Percentiles rank a stretch among this genome's conserved stretches.
Evolutionary conservation across 2,329 filamentous ascomycete species (phyloP).

Genomic region (Penicillium sp.): DNA sequence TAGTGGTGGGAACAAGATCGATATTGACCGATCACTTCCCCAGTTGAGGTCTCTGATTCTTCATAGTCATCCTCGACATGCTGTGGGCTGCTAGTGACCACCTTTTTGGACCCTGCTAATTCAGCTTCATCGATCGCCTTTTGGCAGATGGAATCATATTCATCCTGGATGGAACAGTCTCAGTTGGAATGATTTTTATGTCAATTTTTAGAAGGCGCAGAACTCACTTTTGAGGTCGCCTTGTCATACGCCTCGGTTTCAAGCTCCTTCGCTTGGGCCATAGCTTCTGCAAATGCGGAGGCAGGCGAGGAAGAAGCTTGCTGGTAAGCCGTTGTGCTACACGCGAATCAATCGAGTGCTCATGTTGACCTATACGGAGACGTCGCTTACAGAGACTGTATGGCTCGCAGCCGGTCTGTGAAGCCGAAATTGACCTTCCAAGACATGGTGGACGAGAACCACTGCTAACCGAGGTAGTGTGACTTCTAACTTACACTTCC

Average conservation of each 20-base stretch:
- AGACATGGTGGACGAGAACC: conserved; percentile 12
- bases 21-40: conserved; percentile 55
- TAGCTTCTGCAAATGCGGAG: conserved; percentile 49
- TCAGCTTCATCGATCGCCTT: conserved; percentile 39
- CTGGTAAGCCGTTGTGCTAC: conserved; percentile 53
- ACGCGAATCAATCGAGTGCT: conserved; percentile 15
- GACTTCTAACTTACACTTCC: background rate
- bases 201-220: background rate
- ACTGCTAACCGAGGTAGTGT: background rate
- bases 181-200: background rate
- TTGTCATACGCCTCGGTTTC: conserved; percentile 53
- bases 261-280: conserved; percentile 60
- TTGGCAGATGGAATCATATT: conserved; percentile 51
- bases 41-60: conserved; percentile 26
- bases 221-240: conserved; percentile 38
- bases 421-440: conserved; percentile 59
- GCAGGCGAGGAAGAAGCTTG: conserved; percentile 41
- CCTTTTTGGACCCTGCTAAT: conserved; percentile 20
- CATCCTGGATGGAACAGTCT: conserved; percentile 50
- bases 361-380: background rate
- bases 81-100: conserved; percentile 25
- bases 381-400: conserved; percentile 60
- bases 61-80: conserved; percentile 23
- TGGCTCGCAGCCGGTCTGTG: conserved; percentile 61
- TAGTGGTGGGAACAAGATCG: conserved; percentile 56